phyloP scores from a whole-genome alignment of 768 basidiomycete species.

The Kwoniella botswanensis region DNA sequence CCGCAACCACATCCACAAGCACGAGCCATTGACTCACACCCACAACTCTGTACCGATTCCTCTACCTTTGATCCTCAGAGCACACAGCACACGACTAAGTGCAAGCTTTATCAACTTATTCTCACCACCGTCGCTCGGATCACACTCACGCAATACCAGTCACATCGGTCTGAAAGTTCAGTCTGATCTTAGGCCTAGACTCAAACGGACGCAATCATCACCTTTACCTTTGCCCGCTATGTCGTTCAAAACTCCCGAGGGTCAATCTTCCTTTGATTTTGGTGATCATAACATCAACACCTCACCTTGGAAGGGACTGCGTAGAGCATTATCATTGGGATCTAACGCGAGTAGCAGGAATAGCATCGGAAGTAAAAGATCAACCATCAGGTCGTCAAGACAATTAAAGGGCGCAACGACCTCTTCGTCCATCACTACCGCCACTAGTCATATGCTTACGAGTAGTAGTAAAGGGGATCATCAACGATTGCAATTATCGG shows the following conservation, averaged over 20 bases:
- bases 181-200: constrained; percentile 2
- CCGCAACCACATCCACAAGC: not conserved
- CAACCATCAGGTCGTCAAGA: constrained; percentile 1
- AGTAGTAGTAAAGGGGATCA: not conserved
- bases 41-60: constrained; percentile 4
- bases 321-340: constrained; percentile 12
- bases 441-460: not conserved
- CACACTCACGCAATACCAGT: not conserved
- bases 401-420: not conserved
- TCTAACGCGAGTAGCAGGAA: not conserved
- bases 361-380: constrained; percentile 11
- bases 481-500: constrained; percentile 7
- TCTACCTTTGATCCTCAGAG: constrained; percentile 1
- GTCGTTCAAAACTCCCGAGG: constrained; percentile 12
- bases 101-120: constrained; percentile 25
- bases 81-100: constrained; percentile 6
- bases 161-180: not conserved
- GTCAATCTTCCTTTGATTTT: constrained; percentile 25
- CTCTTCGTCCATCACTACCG: not conserved
- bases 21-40: not conserved
- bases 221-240: constrained; percentile 7
- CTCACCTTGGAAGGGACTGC: constrained; percentile 19
- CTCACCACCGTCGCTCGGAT: constrained; percentile 14
- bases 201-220: constrained; percentile 10
- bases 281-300: constrained; percentile 1